Percentiles rank a stretch among this genome's conserved stretches.
Conservation (phyloP, 495 filamentous ascomycete species). For the Lineolata rhizophorae region DNA sequence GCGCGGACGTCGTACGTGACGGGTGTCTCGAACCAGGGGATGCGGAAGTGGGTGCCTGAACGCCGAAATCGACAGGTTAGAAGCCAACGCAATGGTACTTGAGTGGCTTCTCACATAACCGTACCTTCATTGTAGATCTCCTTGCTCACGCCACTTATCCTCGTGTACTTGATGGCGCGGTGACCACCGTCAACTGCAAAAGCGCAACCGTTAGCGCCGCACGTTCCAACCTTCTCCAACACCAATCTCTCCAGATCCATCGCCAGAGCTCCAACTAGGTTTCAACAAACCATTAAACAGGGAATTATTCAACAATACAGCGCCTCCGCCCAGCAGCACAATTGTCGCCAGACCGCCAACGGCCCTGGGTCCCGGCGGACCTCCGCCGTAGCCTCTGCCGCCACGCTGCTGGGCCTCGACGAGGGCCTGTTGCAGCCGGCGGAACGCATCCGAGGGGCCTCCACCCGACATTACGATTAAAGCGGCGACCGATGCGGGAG, state of each 20-base stretch:
- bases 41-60: slow-evolving; percentile 71
- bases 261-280: background rate
- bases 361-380: slow-evolving; percentile 17
- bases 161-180: slow-evolving; percentile 94
- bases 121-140: slow-evolving; percentile 93
- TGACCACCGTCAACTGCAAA: slow-evolving; percentile 82
- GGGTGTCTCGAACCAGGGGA: slow-evolving; percentile 95
- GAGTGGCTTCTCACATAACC: no score
- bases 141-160: slow-evolving; percentile 81
- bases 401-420: slow-evolving; percentile 26
- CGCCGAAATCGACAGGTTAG: slow-evolving; percentile 3
- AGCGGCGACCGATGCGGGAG: no score
- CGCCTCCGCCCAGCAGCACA: slow-evolving; percentile 40
- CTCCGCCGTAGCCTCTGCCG: slow-evolving; percentile 26
- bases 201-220: no score
- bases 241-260: background rate
- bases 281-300: slow-evolving; percentile 64
- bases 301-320: slow-evolving; percentile 49
- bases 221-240: background rate
- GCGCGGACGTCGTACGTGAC: slow-evolving; percentile 95
- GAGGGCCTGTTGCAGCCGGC: slow-evolving; percentile 37
- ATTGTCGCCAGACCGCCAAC: slow-evolving; percentile 21
- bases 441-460: slow-evolving; percentile 42
- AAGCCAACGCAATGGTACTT: background rate
- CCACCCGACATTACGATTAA: slow-evolving; percentile 10